Base-by-base conservation (phyloP, 345 rosid species). In the Populus ilicifolia region DNA sequence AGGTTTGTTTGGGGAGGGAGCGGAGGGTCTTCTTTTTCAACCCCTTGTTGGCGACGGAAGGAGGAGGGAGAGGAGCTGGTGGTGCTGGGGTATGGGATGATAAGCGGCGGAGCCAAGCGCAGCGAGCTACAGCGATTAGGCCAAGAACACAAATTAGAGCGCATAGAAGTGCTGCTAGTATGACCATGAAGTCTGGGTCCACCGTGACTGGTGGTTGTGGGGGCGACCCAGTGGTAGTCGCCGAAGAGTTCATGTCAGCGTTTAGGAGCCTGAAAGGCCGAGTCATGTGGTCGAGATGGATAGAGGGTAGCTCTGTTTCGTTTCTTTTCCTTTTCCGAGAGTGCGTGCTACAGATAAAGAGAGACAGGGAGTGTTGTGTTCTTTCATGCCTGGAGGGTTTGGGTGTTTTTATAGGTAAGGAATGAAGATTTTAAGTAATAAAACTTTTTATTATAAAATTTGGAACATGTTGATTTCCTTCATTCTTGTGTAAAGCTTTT, bases 91-190 rank as follows among this genome's bases (percentile, higher is more conserved):
- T 75, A 13, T 77, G 62, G 72, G 89, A 79, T 73, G 90, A 86
- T 38, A 87, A 59, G 46, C 97, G 93, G 71, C 99, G 94, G 67
- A 95, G 89, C 98, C 98, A 94, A 48, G 90, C 92, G 82, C 98
- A 93, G 41, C 96, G 90, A 16, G 97, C 93, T 33, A 91, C 94
- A 29, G 93, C 93, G 59, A 92, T 68, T 80, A 96, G 90, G 39
- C 99, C 99, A 33, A 96, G 86, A 33, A 91, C 86, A 80, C 99
- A 96, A 14, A 92, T 89, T 0, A 93, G 81, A 12, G 97, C 96
- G 82, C 99, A 95, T 75, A 95, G 92, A 39, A 95, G 92, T 65
- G 94, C 93, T 0, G 98, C 98, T 11, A 93, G 87, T 83, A 96
- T 87, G 35, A 93, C 91, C 1, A 93, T 87, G 85, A 88, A 92